Base-by-base conservation (phyloP, 2,329 filamentous ascomycete species). In the Phialophora macrospora region DNA sequence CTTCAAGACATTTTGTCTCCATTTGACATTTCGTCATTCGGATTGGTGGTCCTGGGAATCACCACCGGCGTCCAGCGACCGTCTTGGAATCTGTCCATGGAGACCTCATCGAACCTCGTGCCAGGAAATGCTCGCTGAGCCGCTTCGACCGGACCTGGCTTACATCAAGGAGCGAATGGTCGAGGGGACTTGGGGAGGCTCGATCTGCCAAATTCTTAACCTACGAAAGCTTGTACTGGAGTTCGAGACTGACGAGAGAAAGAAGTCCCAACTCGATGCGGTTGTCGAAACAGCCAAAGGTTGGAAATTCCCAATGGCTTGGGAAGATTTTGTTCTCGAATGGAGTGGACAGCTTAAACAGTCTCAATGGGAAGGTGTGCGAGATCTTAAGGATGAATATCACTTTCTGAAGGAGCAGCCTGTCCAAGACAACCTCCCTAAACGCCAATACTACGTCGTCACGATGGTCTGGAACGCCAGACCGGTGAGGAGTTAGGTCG, bases 41-140 rank as follows among this genome's bases (percentile, higher is more conserved):
- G 74, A 76, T 61, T 76, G 74, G 74, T 75, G 74, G 74, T 71
- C 61, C 24, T 74, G 72, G 67, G 71, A 74, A 63, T 61, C 60
- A 8, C 67, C 69, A 8, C 56, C 64, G 1, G 68, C 60, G 8
- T 64, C 70, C 32, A 68, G 68, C 52, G 68, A 72, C n/a, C 68
- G 70, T 1, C 55, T 76, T 17, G 72, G 68, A 1, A 70, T 75
- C n/a, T 71, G 74, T 64, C 74, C 74, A 20, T 70, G 70, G 60
- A 54, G 63, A 34, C 60, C 54, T 20, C 60, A 61, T 14, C 56
- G 66, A 34, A 61, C 72, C 34, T 65, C 71, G 55, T 64, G 56
- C n/a, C n/a, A 68, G 44, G 46, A 69, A 51, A 67, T 64, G 66
- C 52, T 66, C 7, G 49, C 48, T 24, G 64, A 65, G 58, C 59